phyloP scores from a whole-genome alignment of 345 rosid species.

The Isatis tinctoria region DNA sequence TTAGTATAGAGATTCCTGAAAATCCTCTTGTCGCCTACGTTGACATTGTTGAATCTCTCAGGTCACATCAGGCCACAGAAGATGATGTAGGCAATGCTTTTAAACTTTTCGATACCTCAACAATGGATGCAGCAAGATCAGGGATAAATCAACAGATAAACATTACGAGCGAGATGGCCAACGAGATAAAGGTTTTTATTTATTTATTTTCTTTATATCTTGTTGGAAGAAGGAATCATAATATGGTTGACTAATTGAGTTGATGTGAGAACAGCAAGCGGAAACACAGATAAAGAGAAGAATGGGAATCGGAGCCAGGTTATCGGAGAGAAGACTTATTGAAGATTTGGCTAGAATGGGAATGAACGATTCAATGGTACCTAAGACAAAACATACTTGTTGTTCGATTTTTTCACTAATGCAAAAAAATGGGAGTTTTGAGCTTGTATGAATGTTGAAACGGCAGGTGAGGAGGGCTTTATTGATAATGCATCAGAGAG shows the following conservation, averaged over 20 bases:
- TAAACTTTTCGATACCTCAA: slow-evolving; percentile 82
- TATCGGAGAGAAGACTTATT: slow-evolving; percentile 81
- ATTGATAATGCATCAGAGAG: slow-evolving; percentile 96
- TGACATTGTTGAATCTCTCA: slow-evolving; percentile 22
- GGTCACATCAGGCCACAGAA: slow-evolving; percentile 86
- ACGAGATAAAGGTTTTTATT: slow-evolving; percentile 59
- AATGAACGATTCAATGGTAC: slow-evolving; percentile 85
- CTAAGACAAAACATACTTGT: not conserved
- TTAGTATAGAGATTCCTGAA: not conserved
- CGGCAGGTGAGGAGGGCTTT: slow-evolving; percentile 92
- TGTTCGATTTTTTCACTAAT: not conserved
- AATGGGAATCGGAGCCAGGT: slow-evolving; percentile 78
- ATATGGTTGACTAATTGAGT: not conserved
- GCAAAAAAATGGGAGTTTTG: not conserved
- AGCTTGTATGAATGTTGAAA: slow-evolving; percentile 2
- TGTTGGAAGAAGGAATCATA: not conserved
- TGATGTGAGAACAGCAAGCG: slow-evolving; percentile 58
- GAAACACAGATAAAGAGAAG: slow-evolving; percentile 92
- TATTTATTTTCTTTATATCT: not conserved
- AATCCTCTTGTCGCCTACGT: not conserved
- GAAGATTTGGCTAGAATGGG: slow-evolving; percentile 90
- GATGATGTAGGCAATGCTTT: slow-evolving; percentile 82
- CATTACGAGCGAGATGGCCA: slow-evolving; percentile 74
- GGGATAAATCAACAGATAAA: slow-evolving; percentile 90
- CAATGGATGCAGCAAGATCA: slow-evolving; percentile 96